These are phyloP conservation scores for Ophiognomonia clavigignenti-juglandacearum DNA, from an alignment of 2,329 filamentous ascomycete species.

Conservation along the genomic window DNA sequence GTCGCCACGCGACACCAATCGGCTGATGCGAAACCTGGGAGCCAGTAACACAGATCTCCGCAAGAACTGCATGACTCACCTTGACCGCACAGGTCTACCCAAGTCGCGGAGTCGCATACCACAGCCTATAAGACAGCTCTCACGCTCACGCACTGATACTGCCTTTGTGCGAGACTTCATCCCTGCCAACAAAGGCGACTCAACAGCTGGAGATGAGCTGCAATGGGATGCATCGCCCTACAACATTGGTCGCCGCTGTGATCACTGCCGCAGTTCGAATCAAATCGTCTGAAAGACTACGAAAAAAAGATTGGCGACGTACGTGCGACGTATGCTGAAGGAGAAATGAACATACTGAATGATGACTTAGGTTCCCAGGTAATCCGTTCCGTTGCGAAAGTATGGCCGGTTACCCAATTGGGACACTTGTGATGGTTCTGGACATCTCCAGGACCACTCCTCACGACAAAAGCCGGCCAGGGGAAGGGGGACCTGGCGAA, in stretches of 20 bases:
- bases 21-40: conserved; percentile 13
- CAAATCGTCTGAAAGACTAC: neutral
- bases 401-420: neutral
- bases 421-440: neutral
- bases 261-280: conserved; percentile 7
- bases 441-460: neutral
- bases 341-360: neutral
- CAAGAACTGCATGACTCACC: conserved; percentile 1
- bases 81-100: neutral
- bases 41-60: conserved; percentile 3
- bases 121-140: conserved; percentile 17
- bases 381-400: neutral
- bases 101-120: conserved; percentile 19
- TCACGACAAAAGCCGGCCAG: too few species aligned
- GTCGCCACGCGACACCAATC: conserved; percentile 26
- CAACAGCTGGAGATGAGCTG: conserved; percentile 26
- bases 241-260: conserved; percentile 4
- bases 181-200: conserved; percentile 9
- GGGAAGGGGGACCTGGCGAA: too few species aligned
- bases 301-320: neutral
- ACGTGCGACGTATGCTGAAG: too few species aligned
- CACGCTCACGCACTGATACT: conserved; percentile 9
- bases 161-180: conserved; percentile 11
- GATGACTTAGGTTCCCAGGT: neutral
- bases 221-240: conserved; percentile 21